These are phyloP conservation scores for Candida broadrunensis DNA, from an alignment of 805 yeast species.

Conservation along the genomic window DNA sequence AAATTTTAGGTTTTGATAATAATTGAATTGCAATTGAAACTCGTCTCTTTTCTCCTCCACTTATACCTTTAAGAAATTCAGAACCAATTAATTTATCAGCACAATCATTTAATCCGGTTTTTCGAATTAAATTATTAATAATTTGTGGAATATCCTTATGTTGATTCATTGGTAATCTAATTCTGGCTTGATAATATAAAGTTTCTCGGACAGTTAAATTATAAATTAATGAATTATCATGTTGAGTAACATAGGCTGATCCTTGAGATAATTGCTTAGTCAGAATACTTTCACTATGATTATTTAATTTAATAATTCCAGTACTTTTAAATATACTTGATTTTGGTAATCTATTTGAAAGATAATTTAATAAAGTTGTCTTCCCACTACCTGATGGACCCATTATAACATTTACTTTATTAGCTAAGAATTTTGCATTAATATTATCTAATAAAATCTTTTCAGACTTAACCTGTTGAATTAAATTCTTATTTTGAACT, in stretches of 20 bases:
- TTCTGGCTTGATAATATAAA: conserved; percentile 62
- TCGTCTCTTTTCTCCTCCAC: conserved; percentile 68
- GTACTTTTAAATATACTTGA: conserved; percentile 13
- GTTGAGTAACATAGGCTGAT: conserved; percentile 80
- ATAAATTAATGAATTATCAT: conserved; percentile 69
- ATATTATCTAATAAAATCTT: conserved; percentile 20
- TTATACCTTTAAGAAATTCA: conserved; percentile 36
- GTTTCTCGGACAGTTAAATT: conserved; percentile 78
- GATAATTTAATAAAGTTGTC: conserved; percentile 35
- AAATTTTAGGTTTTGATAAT: conserved; percentile 64
- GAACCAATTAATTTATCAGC: conserved; percentile 59
- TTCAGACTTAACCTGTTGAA: neutral
- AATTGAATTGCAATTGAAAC: conserved; percentile 80
- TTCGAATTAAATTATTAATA: conserved; percentile 58
- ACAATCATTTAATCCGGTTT: conserved; percentile 70
- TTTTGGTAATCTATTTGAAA: conserved; percentile 48
- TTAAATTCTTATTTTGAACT: conserved; percentile 41
- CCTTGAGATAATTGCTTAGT: conserved; percentile 22
- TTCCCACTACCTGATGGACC: conserved; percentile 48
- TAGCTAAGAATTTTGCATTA: conserved; percentile 28
- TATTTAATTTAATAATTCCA: conserved; percentile 20
- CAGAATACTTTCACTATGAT: conserved; percentile 17
- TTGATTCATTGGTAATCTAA: conserved; percentile 50
- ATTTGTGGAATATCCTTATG: conserved; percentile 41
- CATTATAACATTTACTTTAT: conserved; percentile 40